phyloP scores from a whole-genome alignment of 2,329 filamentous ascomycete species.

The Fusarium nanum region DNA sequence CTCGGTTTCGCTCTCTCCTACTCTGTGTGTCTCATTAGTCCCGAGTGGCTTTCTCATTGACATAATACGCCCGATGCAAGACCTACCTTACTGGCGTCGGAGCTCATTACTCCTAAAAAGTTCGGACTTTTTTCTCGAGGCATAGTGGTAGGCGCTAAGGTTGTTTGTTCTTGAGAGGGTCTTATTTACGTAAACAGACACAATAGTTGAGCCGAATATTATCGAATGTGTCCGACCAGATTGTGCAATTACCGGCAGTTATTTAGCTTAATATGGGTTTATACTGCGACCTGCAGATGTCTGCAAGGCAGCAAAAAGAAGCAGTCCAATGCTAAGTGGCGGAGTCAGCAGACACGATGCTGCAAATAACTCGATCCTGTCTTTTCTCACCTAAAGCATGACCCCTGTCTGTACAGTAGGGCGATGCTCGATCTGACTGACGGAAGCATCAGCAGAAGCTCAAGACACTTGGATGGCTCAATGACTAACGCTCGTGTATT shows the following conservation, averaged over 20 bases:
- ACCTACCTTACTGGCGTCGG: constrained; percentile 9
- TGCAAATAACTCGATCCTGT: neutral
- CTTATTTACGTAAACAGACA: neutral
- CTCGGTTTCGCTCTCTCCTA: constrained; percentile 18
- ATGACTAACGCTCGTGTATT: neutral
- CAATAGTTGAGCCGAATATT: too few species aligned
- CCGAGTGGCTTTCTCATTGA: neutral
- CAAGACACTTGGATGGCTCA: neutral
- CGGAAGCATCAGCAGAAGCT: neutral
- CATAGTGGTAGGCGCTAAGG: neutral
- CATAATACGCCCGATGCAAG: neutral
- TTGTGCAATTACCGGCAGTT: neutral
- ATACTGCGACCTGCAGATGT: neutral
- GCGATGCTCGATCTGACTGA: neutral
- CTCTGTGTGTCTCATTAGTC: neutral
- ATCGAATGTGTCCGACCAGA: neutral
- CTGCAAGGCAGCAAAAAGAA: neutral
- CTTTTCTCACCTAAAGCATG: neutral
- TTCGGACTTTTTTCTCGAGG: neutral
- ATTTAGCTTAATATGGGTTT: neutral
- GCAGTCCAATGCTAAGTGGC: neutral
- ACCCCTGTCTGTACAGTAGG: neutral
- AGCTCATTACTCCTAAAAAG: neutral
- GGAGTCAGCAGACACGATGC: neutral
- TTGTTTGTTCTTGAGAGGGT: neutral